A percentile compares a stretch with the other conserved stretches of the same genome.
Evolutionary conservation across 2,329 filamentous ascomycete genomes (phyloP).

Genomic region (Phialophora expanda): DNA sequence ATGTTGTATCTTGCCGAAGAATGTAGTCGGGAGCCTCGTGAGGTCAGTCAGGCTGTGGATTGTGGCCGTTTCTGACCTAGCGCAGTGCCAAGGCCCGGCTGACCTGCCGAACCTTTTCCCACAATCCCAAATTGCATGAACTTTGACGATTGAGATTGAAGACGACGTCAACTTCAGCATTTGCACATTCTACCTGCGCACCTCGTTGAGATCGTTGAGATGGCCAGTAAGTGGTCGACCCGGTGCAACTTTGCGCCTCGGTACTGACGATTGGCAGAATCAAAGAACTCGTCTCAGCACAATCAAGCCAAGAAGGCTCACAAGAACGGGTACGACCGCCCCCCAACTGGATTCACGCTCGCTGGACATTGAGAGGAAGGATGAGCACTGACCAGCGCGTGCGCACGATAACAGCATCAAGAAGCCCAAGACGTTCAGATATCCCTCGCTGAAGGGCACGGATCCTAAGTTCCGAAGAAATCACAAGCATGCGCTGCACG

Average conservation of each 20-base stretch:
- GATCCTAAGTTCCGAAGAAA: slow-evolving; percentile 99
- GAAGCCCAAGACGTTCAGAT: slow-evolving; percentile 99
- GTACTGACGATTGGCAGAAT: slow-evolving; percentile 67
- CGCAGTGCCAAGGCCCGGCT: slow-evolving; percentile 21
- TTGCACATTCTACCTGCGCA: slow-evolving; percentile 13
- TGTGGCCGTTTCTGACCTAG: neutral
- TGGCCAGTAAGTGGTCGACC: slow-evolving; percentile 39
- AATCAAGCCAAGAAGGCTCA: slow-evolving; percentile 99
- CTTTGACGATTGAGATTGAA: slow-evolving; percentile 19
- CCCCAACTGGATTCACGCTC: neutral
- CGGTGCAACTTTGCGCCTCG: neutral
- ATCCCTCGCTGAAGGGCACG: slow-evolving; percentile 97
- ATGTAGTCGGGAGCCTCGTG: neutral
- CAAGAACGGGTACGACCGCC: slow-evolving; percentile 87
- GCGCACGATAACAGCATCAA: slow-evolving; percentile 75
- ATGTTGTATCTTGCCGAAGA: neutral
- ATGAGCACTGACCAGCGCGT: slow-evolving; percentile 19
- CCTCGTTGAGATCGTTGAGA: slow-evolving; percentile 34
- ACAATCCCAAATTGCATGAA: slow-evolving; percentile 27
- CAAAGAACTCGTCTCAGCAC: slow-evolving; percentile 99
- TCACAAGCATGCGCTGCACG: slow-evolving; percentile 99
- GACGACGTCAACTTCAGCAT: slow-evolving; percentile 2
- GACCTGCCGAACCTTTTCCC: slow-evolving; percentile 22
- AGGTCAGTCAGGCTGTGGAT: neutral
- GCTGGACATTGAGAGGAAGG: neutral